Evolutionary conservation across 495 filamentous ascomycete genomes (phyloP).

Genomic region (Astrothelium subdiscretum): DNA sequence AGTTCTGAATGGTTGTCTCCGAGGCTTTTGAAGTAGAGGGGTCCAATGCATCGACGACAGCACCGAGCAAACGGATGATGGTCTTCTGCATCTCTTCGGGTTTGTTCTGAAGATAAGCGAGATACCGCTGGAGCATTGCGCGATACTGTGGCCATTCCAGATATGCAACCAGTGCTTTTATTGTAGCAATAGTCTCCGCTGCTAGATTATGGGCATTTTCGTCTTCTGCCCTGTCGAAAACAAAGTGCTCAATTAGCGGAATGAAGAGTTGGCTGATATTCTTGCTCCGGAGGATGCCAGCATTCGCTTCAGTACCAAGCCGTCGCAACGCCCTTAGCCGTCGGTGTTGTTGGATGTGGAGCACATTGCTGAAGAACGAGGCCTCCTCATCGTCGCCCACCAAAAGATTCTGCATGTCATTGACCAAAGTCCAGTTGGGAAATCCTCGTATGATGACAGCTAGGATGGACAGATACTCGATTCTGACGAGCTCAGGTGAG

Average conservation of each 20-base stretch:
- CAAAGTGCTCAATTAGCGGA: constrained; percentile 85
- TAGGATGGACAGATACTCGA: constrained; percentile 67
- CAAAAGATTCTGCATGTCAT: constrained; percentile 64
- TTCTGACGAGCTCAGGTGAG: constrained; percentile 67
- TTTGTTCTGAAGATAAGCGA: constrained; percentile 66
- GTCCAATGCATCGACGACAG: constrained; percentile 61
- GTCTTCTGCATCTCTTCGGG: constrained; percentile 78
- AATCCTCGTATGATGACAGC: constrained; percentile 65
- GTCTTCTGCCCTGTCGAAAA: constrained; percentile 66
- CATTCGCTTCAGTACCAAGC: constrained; percentile 52
- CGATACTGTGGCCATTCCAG: constrained; percentile 89
- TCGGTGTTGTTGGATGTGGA: constrained; percentile 83
- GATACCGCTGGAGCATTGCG: constrained; percentile 67
- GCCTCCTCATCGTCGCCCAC: constrained; percentile 73
- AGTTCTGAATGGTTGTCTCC: constrained; percentile 13
- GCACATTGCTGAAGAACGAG: constrained; percentile 84
- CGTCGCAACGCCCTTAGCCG: constrained; percentile 73
- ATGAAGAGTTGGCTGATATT: constrained; percentile 82
- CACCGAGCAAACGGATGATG: constrained; percentile 68
- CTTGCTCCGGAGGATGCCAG: constrained; percentile 51
- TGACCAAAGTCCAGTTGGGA: constrained; percentile 52
- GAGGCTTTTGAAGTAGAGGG: background rate
- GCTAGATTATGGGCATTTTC: constrained; percentile 73
- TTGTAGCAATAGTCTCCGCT: constrained; percentile 64
- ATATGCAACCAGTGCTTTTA: constrained; percentile 59